These are phyloP conservation scores for Trichoderma sp. DNA, from an alignment of 2,329 filamentous ascomycete genomes.

Conservation along the genomic window DNA sequence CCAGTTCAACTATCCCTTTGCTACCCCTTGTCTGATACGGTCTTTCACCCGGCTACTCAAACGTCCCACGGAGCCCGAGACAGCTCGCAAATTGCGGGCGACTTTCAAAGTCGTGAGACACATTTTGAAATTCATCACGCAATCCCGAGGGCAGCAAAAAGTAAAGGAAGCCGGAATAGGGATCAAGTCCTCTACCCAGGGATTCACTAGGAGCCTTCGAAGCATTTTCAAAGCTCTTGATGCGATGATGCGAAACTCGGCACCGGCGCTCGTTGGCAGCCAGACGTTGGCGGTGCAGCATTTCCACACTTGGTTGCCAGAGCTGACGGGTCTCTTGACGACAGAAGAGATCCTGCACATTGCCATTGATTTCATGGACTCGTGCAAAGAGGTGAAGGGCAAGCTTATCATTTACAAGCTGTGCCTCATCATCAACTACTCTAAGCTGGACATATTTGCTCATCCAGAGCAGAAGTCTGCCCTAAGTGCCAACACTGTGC, in stretches of 20 bases:
- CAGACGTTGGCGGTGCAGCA: conserved; percentile 95
- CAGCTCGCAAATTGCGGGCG: conserved; percentile 79
- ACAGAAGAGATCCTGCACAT: conserved; percentile 87
- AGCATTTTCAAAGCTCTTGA: conserved; percentile 90
- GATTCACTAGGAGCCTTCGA: conserved; percentile 80
- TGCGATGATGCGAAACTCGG: conserved; percentile 81
- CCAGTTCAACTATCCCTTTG: conserved; percentile 90
- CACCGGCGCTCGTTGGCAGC: conserved; percentile 84
- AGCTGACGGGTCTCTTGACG: conserved; percentile 73
- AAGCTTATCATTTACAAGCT: conserved; percentile 92
- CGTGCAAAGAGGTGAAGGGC: conserved; percentile 82
- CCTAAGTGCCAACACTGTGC: conserved; percentile 77
- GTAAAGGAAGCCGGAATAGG: conserved; percentile 87
- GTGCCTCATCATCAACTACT: conserved; percentile 89
- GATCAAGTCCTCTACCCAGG: conserved; percentile 70
- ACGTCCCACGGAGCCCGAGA: conserved; percentile 79
- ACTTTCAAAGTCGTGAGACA: conserved; percentile 95
- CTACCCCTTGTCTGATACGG: conserved; percentile 81
- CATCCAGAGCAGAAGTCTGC: conserved; percentile 73
- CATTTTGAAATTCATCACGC: conserved; percentile 92
- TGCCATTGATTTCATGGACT: conserved; percentile 90
- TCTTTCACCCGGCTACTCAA: conserved; percentile 83
- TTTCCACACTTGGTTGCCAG: conserved; percentile 96
- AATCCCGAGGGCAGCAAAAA: conserved; percentile 81
- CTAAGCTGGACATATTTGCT: conserved; percentile 77